A percentile compares a stretch with the other conserved stretches of the same genome.
Evolutionary conservation across 2,329 filamentous ascomycete genomes (phyloP).

Genomic region (Fusarium sulawesiense): DNA sequence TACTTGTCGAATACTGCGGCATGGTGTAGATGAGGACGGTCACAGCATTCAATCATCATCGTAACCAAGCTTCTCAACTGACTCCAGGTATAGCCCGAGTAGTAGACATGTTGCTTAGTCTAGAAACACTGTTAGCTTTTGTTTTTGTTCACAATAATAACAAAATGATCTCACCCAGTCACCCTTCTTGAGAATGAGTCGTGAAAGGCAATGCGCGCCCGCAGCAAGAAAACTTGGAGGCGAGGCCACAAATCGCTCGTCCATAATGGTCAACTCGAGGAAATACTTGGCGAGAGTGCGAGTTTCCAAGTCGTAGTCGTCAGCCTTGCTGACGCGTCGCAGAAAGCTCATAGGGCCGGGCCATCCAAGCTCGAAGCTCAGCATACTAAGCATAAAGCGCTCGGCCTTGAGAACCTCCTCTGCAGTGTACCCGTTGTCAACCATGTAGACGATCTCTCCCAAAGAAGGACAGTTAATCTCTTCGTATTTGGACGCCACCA

Average conservation of each 20-base stretch:
- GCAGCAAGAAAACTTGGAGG: constrained; percentile 92
- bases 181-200: constrained; percentile 89
- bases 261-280: constrained; percentile 95
- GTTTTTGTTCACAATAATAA: neutral
- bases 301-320: constrained; percentile 96
- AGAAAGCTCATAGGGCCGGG: constrained; percentile 99
- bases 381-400: constrained; percentile 97
- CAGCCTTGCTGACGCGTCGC: constrained; percentile 95
- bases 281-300: constrained; percentile 98
- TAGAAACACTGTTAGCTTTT: constrained; percentile 57
- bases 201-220: constrained; percentile 90
- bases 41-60: constrained; percentile 89
- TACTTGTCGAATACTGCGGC: constrained; percentile 93
- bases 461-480: constrained; percentile 98
- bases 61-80: constrained; percentile 83
- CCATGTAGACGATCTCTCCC: constrained; percentile 97
- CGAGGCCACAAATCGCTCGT: constrained; percentile 93
- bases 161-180: constrained; percentile 78
- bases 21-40: constrained; percentile 83
- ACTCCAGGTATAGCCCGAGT: constrained; percentile 89
- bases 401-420: constrained; percentile 98
- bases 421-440: constrained; percentile 86
- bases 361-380: constrained; percentile 95
- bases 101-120: constrained; percentile 87
- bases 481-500: constrained; percentile 97